Evolutionary conservation across 352 stramenopile genomes (phyloP), one percentile per base, ranked within the genome.

Genomic region (Elongisporangium anandrum): DNA sequence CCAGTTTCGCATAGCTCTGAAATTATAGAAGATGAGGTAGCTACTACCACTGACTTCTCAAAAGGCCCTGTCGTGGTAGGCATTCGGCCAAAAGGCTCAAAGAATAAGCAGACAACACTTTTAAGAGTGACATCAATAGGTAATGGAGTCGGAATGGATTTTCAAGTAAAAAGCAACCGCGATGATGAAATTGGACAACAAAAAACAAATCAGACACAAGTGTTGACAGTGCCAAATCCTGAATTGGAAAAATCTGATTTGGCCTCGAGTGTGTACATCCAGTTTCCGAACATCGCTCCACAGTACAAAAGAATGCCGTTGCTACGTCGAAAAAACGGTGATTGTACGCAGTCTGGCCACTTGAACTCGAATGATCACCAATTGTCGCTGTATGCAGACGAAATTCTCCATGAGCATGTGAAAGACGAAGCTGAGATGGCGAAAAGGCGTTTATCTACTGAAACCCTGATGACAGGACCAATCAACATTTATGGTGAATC

Each of bases 281-380:
- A 88, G 49, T 90, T 90, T 50, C 81, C 79, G 0, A 60, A 79
- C 19, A 57, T 87, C 1, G 19, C 61, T 12, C 79, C 81, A 0
- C 65, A 70, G 6, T 62, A 65, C 1, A 72, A 64, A 17, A 65
- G 62, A 1, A 26, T 88, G 1, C 52, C 39, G n/a, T 56, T 59
- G 3, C 1, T 15, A 15, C 39, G 16, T 16, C 63, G 4, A 63
- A 59, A 26, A 20, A 53, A 39, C 57, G 16, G 13, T 15, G 45
- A 22, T 5, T 19, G 22, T 15, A 16, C 29, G 1, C 9, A 2
- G 5, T 8, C 29, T 9, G 9, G 9, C 9, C 29, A 9, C 9
- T 41, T 15, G 29, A 15, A 8, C 9, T 2, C 29, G 9, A 41
- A 15, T 41, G 29, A 41, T 41, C 2, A 4, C 5, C 29, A 41